Base-by-base conservation (phyloP, 495 filamentous ascomycete species). In the Bryoglossum gracile region DNA sequence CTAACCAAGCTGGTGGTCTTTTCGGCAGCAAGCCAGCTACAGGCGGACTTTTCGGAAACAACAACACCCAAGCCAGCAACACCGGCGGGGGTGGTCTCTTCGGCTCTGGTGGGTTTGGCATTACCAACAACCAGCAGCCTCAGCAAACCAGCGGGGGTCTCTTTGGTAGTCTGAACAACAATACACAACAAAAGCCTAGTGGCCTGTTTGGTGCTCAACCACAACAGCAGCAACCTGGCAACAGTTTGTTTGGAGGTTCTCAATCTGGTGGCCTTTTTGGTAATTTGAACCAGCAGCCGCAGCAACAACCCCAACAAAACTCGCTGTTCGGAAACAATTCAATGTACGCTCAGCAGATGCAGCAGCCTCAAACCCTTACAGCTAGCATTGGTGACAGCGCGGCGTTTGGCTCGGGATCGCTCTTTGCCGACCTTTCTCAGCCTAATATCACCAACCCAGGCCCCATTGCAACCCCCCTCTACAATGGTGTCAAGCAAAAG, bases 381-480 rank as follows among this genome's bases (percentile, higher is more conserved):
- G 78, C 87, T 1, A 91, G 86, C 14, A 77, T 96, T 39, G 80
- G 78, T 38, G 86, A 87, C 41, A 70, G 70, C 13, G 80, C 82
- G 34, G 88, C 92, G 0, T 97, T 94, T 59, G 91, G 92, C 18
- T 85, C 81, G 45, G 16, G 44, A 22, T 84, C 85, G 2, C 75
- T 97, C 11, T 95, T 94, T 65, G 72, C 76, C 3, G 81, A 78
- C 33, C 64, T 95, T 17, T 77, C 75, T 4, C 72, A 76, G 0
- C 78, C 81, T 10, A 78, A 73, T 50, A 65, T 77, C 6, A 70
- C 79, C 28, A 82, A 83, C 49, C 81, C 84, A 1, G 89, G 89
- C 26, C 89, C 89, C 3, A 71, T 95, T 46, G 89, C 89, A 13
- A 95, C 89, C 1, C 89, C 92, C 0, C 76, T 95, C n/a, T 80